These are phyloP conservation scores for Aspergillus olivimuriae DNA, from an alignment of 495 filamentous ascomycete species.

Conservation along the genomic window DNA sequence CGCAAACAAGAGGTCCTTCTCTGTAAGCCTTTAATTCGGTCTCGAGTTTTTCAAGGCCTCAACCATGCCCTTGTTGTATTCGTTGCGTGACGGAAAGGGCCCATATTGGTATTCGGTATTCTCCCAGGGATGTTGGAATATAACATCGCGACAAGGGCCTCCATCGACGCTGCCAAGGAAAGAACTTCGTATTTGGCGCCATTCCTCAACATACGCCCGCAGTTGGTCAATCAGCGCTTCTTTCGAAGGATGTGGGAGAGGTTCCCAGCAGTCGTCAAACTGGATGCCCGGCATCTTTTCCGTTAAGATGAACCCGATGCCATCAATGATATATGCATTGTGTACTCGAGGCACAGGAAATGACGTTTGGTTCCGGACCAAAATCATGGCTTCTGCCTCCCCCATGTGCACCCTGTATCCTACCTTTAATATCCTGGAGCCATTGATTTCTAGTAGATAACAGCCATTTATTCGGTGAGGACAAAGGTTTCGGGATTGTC, in stretches of 20 bases:
- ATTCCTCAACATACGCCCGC: constrained; percentile 10
- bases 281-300: constrained; percentile 14
- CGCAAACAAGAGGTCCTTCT: constrained; percentile 8
- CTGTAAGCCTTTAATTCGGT: constrained; percentile 5
- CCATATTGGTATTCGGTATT: constrained; percentile 10
- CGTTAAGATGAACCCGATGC: constrained; percentile 27
- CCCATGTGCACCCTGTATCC: constrained; percentile 13
- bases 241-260: constrained; percentile 2
- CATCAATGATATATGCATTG: constrained; percentile 19
- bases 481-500: neutral
- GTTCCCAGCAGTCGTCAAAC: constrained; percentile 13
- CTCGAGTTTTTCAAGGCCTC: constrained; percentile 14
- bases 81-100: constrained; percentile 11
- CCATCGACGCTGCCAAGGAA: constrained; percentile 18
- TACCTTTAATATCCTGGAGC: constrained; percentile 14
- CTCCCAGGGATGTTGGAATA: constrained; percentile 18
- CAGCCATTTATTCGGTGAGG: neutral
- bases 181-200: constrained; percentile 13
- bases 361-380: constrained; percentile 15
- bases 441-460: neutral
- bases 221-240: constrained; percentile 10
- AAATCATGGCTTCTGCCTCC: constrained; percentile 22
- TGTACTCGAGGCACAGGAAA: constrained; percentile 25
- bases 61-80: constrained; percentile 16
- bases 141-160: constrained; percentile 12